Percentiles rank a stretch among this genome's conserved stretches.
Conservation (phyloP, 345 rosid species). For the Kandelia obovata region DNA sequence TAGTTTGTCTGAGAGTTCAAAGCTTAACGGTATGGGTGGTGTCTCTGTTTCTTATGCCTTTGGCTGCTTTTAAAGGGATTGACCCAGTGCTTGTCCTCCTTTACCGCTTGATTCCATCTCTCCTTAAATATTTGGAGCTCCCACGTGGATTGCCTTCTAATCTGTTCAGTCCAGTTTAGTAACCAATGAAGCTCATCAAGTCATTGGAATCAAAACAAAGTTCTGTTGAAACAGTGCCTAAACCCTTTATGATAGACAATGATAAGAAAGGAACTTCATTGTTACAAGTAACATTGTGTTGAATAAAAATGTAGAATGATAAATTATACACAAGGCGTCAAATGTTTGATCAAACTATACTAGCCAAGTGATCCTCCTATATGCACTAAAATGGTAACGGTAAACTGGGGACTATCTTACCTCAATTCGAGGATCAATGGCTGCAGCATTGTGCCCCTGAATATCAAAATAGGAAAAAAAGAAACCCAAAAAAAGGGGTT, state of each 20-base stretch:
- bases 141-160: constrained; percentile 88
- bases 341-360: too few species aligned
- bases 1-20: neutral
- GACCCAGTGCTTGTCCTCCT: constrained; percentile 63
- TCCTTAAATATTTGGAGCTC: constrained; percentile 69
- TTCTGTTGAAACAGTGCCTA: neutral
- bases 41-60: constrained; percentile 30
- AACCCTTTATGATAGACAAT: too few species aligned
- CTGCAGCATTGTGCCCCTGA: constrained; percentile 2
- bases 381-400: too few species aligned
- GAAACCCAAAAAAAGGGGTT: neutral
- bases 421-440: constrained; percentile 41
- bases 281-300: too few species aligned
- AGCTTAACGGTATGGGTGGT: constrained; percentile 15
- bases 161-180: constrained; percentile 35
- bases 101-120: constrained; percentile 70
- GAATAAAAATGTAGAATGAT: too few species aligned
- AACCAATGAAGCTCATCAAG: neutral
- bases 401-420: constrained; percentile 32
- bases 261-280: too few species aligned
- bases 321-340: too few species aligned
- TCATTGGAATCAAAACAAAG: neutral
- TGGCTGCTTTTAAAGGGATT: constrained; percentile 48
- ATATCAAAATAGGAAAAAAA: neutral
- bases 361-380: too few species aligned